Conservation (phyloP, 1,139 yeast genomes). For the Taphrina betulina region DNA sequence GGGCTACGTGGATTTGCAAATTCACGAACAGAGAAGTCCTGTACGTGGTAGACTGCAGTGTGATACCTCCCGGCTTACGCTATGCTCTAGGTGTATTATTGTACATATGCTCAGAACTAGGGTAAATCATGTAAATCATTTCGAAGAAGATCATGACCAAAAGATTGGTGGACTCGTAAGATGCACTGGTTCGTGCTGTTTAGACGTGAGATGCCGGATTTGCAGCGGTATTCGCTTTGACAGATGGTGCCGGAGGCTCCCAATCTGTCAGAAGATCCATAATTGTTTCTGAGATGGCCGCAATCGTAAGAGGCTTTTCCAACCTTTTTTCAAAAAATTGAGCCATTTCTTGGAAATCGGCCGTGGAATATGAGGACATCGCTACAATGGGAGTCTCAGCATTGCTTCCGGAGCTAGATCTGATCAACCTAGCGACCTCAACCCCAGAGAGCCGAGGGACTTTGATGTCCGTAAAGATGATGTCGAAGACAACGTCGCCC, state of each 20-base stretch:
- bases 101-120: too few relatives aligned
- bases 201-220: too few relatives aligned
- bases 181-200: too few relatives aligned
- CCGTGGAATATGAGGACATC: slow-evolving; percentile 56
- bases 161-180: too few relatives aligned
- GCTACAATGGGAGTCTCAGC: slow-evolving; percentile 76
- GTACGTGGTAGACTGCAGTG: too few relatives aligned
- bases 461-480: slow-evolving; percentile 73
- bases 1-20: too few relatives aligned
- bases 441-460: slow-evolving; percentile 63
- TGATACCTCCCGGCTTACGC: too few relatives aligned
- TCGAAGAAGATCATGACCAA: too few relatives aligned
- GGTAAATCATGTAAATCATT: too few relatives aligned
- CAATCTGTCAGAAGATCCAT: slow-evolving; percentile 16
- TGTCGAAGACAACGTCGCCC: slow-evolving; percentile 77
- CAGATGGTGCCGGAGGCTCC: slow-evolving; percentile 1
- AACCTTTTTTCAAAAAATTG: slow-evolving; percentile 18
- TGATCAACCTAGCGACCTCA: slow-evolving; percentile 75
- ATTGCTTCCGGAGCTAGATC: slow-evolving; percentile 73
- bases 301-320: slow-evolving; percentile 25
- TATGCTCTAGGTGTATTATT: too few relatives aligned
- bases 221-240: too few relatives aligned
- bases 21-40: too few relatives aligned
- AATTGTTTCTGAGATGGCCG: slow-evolving; percentile 8
- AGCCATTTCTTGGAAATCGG: slow-evolving; percentile 19